These are phyloP conservation scores for Pseudodiploospora longispora DNA, from an alignment of 2,329 filamentous ascomycete species.

Conservation along the genomic window DNA sequence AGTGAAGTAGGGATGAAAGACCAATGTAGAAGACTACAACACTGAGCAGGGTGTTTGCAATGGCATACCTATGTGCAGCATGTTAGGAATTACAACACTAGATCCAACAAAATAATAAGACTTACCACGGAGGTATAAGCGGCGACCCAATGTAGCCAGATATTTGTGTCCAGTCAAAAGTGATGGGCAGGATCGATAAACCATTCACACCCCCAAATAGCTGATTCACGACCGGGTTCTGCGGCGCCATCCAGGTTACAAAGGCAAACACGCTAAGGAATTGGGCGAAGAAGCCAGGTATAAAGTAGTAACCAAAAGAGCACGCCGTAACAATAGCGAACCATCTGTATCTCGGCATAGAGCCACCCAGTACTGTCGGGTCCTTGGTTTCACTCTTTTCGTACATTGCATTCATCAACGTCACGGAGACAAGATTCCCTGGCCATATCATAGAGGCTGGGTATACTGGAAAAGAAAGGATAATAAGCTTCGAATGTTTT, in stretches of 20 bases:
- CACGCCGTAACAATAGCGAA: slow-evolving; percentile 50
- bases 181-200: slow-evolving; percentile 60
- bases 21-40: slow-evolving; percentile 58
- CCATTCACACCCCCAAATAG: slow-evolving; percentile 64
- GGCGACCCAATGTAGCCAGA: slow-evolving; percentile 61
- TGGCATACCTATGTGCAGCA: slow-evolving; percentile 47
- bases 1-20: slow-evolving; percentile 54
- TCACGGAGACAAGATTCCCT: slow-evolving; percentile 55
- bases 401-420: slow-evolving; percentile 66
- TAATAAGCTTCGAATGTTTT: slow-evolving; percentile 1
- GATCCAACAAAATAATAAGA: neutral
- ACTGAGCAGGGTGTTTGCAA: slow-evolving; percentile 63
- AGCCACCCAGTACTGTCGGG: slow-evolving; percentile 51
- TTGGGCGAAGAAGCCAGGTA: slow-evolving; percentile 61
- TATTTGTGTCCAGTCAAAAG: slow-evolving; percentile 70
- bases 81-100: neutral
- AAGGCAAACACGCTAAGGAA: slow-evolving; percentile 65
- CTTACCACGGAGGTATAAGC: slow-evolving; percentile 59
- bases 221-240: slow-evolving; percentile 62
- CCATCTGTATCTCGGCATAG: slow-evolving; percentile 57
- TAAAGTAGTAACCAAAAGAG: slow-evolving; percentile 60
- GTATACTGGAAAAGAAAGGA: slow-evolving; percentile 35
- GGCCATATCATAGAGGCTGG: slow-evolving; percentile 72
- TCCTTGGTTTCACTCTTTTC: slow-evolving; percentile 45
- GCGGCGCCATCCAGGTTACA: slow-evolving; percentile 62